Evolutionary conservation across 2,329 filamentous ascomycete genomes (phyloP), one percentile per base, ranked within the genome.

Genomic region (Fonsecaea nubica): DNA sequence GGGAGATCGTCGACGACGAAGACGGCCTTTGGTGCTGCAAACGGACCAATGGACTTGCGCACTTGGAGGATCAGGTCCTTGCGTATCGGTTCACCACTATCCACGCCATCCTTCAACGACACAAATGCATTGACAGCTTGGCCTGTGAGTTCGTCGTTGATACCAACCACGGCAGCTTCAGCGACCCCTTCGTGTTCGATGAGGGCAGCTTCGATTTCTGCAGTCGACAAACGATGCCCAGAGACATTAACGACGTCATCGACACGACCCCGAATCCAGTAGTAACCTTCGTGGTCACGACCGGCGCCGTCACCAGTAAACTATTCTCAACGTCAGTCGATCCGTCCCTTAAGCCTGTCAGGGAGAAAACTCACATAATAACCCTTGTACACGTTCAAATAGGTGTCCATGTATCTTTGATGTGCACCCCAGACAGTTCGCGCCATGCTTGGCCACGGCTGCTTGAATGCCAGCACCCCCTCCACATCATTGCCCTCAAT

Each of bases 171-270:
- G 30, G 95, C 95, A 2, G 95, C 92, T 82, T 99, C 95, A 63
- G 92, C 95, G 66, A 99, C 92, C 15, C 90, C 84, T 75, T 89
- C 85, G 79, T 98, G 93, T 84, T 98, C 94, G 72, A 99, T 90
- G 57, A 99, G 88, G 18, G 95, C 95, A 33, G 95, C 95, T 82
- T 99, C 95, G 72, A 99, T 99, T 80, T 99, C 95, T 40, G 95
- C 94, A 9, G 95, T 99, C 15, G 94, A 98, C 69, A 99, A 86
- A 78, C 95, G 90, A 81, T 99, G 95, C 33, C 95, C 95, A 74
- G 91, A 95, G 69, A 99, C 95, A 80, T 99, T 99, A 79, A 99
- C 94, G 52, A 99, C 95, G 75, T 99, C 95, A 77, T 99, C 95
- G 61, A 99, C 95, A 80, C 95, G 93, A 72, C 95, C 95, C 69